These are phyloP conservation scores for Aspergillus sclerotiicarbonarius DNA, from an alignment of 495 filamentous ascomycete genomes.

Conservation along the genomic window DNA sequence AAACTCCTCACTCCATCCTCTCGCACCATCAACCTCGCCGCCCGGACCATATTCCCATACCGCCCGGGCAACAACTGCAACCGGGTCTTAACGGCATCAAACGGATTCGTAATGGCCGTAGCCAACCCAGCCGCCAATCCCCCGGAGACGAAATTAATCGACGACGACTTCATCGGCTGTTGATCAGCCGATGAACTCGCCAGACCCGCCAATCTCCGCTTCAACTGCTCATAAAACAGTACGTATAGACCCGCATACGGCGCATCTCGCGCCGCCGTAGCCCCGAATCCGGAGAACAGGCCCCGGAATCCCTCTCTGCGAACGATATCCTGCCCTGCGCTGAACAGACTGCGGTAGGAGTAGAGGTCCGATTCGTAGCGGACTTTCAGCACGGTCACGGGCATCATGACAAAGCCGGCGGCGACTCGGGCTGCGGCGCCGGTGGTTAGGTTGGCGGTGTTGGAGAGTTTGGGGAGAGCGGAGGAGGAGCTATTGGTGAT, in stretches of 20 bases:
- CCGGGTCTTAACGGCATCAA: conserved; percentile 93
- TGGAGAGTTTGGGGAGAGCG: conserved; percentile 78
- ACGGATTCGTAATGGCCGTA: conserved; percentile 89
- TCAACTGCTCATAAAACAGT: conserved; percentile 87
- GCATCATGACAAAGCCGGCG: conserved; percentile 92
- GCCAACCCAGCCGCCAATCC: conserved; percentile 75
- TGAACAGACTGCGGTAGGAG: conserved; percentile 71
- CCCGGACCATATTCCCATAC: conserved; percentile 84
- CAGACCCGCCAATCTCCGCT: conserved; percentile 57
- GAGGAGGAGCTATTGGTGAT: conserved; percentile 55
- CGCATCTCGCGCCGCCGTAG: conserved; percentile 88
- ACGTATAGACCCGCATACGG: conserved; percentile 96
- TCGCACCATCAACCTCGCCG: conserved; percentile 67
- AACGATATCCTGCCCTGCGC: conserved; percentile 73
- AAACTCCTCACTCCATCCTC: conserved; percentile 81
- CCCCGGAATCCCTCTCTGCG: conserved; percentile 72
- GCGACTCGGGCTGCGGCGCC: conserved; percentile 80
- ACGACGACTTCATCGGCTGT: conserved; percentile 34
- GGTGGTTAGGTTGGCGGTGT: conserved; percentile 78
- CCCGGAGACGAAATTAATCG: conserved; percentile 82
- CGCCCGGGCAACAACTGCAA: conserved; percentile 82
- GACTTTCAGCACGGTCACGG: conserved; percentile 94
- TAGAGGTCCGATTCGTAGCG: conserved; percentile 88
- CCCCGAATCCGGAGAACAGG: conserved; percentile 91
- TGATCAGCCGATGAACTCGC: neutral